Evolutionary conservation across 805 yeast species (phyloP).

Genomic region (Metschnikowia anglica): DNA sequence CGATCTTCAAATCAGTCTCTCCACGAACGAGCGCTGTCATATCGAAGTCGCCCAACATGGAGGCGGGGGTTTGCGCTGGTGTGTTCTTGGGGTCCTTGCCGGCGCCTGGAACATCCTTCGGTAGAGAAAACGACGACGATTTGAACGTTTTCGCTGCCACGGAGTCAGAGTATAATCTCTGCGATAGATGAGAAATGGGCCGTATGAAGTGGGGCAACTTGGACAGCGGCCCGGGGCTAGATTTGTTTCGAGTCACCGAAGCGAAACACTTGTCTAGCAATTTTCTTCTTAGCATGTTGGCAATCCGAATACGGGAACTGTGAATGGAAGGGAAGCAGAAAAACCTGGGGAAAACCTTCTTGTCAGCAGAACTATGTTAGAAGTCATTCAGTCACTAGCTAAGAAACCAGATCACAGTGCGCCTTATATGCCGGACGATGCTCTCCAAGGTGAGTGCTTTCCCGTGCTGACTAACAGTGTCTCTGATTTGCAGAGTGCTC

Average conservation of each 20-base stretch:
- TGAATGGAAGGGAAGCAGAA: too few species aligned
- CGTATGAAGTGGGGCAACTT: not conserved
- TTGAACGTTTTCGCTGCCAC: slow-evolving; percentile 23
- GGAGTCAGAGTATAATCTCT: slow-evolving; percentile 3
- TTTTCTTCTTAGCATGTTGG: too few species aligned
- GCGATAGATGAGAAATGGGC: not conserved
- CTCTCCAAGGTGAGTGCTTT: not conserved
- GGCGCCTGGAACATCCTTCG: slow-evolving; percentile 16
- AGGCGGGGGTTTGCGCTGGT: not conserved
- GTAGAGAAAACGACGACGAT: slow-evolving; percentile 31
- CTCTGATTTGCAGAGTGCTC: not conserved
- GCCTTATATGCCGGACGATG: not conserved
- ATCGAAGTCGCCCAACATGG: slow-evolving; percentile 21
- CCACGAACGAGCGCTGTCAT: slow-evolving; percentile 38
- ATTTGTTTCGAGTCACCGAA: not conserved
- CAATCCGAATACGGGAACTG: too few species aligned
- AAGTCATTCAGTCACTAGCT: too few species aligned
- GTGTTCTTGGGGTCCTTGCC: not conserved
- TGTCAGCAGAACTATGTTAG: too few species aligned
- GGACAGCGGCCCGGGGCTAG: not conserved
- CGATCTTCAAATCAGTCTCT: slow-evolving; percentile 39
- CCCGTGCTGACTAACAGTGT: slow-evolving; percentile 1
- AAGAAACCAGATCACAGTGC: too few species aligned
- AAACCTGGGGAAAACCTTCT: too few species aligned
- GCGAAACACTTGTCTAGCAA: too few species aligned